Evolutionary conservation across 2,329 filamentous ascomycete species (phyloP), one percentile per base, ranked within the genome.

Genomic region (Arthrobotrys sinensis): DNA sequence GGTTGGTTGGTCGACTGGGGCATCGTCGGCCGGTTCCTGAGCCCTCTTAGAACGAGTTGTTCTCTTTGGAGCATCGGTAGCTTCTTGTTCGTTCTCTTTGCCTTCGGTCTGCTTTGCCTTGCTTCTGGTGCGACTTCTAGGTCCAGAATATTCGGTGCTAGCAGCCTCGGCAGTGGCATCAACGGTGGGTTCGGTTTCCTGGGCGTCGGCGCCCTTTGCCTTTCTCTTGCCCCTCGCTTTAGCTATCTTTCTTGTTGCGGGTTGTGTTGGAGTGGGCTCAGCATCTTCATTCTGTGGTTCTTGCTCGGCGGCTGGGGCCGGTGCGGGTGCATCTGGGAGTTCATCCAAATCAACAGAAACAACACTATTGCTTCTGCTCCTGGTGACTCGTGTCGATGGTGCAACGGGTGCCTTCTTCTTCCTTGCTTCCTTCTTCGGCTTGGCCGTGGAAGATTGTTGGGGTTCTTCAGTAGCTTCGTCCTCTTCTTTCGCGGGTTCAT

Each of bases 61-160:
- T 16, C 32, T 70, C 45, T 71, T 43, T 2, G 52, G 34, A 21
- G 24, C 50, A 12, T 45, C 40, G 5, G 24, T 28, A 7, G 50
- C 4, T 6, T 34, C 12, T 36, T 10, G 24, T 45, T 45, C 40
- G 24, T 57, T 57, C 21, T 57, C 52, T 3, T 57, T 57, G n/a
- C 12, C 32, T 4, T 57, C n/a, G 8, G 32, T 6, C 11, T n/a
- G 52, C 16, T 32, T 34, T 38, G 32, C 21, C 52, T 57, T 57
- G 52, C 52, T 57, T 57, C 52, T 57, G 52, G 52, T 57, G 3
- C 7, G 28, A n/a, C 52, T 57, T n/a, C 24, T 57, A 57, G 52
- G 52, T 12, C 52, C 32, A 57, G 52, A 57, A 38, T 19, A 38
- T 38, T 57, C 52, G 52, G 21, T 32, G 10, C 19, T 16, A n/a